Conservation (phyloP, 805 yeast genomes). For the Pichia exigua region DNA sequence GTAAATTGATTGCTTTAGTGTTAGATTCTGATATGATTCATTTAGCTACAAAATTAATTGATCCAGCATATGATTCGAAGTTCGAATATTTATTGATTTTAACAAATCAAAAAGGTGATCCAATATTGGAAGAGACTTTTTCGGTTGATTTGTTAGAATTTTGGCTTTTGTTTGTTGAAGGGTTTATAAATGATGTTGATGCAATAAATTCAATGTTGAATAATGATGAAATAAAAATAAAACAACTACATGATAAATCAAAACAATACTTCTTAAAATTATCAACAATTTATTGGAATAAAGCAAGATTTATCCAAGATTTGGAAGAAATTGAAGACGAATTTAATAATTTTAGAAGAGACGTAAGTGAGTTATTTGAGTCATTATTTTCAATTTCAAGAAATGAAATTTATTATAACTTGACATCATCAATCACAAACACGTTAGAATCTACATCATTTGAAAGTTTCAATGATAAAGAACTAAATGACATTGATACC, state of each 20-base stretch:
- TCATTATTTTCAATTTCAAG: conserved; percentile 61
- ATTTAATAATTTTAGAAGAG: conserved; percentile 61
- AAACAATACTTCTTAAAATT: conserved; percentile 40
- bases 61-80: conserved; percentile 31
- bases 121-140: conserved; percentile 52
- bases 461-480: not conserved
- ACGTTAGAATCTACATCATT: conserved; percentile 13
- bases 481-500: conserved; percentile 44
- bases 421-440: conserved; percentile 31
- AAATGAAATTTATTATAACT: conserved; percentile 36
- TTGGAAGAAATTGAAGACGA: conserved; percentile 35
- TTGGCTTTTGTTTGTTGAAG: conserved; percentile 63
- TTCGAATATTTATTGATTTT: conserved; percentile 43
- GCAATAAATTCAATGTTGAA: conserved; percentile 25
- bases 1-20: conserved; percentile 38
- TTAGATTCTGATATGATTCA: conserved; percentile 39
- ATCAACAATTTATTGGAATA: conserved; percentile 60
- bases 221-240: conserved; percentile 26
- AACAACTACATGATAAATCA: conserved; percentile 26
- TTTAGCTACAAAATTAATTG: conserved; percentile 33
- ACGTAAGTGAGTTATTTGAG: conserved; percentile 72
- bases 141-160: conserved; percentile 51
- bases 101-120: conserved; percentile 48
- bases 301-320: conserved; percentile 40
- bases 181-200: conserved; percentile 44